A percentile compares a stretch with the other conserved stretches of the same genome.
Conservation (phyloP, 306 rosid genomes). For the Dryas octopetala region DNA sequence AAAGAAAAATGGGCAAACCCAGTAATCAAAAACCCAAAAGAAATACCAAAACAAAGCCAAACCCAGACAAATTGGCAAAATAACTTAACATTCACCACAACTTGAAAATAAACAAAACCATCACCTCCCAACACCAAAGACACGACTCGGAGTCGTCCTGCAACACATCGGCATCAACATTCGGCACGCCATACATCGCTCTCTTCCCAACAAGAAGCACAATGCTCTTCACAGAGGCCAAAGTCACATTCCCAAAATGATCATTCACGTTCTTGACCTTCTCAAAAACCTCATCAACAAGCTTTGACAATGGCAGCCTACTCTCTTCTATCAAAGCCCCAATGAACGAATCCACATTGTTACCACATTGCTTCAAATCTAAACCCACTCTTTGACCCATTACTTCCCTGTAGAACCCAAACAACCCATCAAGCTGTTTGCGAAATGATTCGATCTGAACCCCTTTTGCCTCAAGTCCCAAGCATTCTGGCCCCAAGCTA, state of each 20-base stretch:
- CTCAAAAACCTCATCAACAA: conserved; percentile 55
- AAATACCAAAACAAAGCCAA: not conserved
- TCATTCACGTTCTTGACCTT: conserved; percentile 35
- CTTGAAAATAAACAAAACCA: not conserved
- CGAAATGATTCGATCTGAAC: conserved; percentile 41
- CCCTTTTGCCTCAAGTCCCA: conserved; percentile 47
- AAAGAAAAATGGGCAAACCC: not conserved
- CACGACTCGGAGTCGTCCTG: conserved; percentile 73
- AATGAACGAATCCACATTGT: conserved; percentile 41
- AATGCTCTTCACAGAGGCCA: conserved; percentile 64
- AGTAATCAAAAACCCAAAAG: not conserved
- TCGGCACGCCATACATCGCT: conserved; percentile 67
- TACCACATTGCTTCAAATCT: conserved; percentile 36
- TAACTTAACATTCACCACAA: not conserved
- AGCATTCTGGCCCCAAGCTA: conserved; percentile 14
- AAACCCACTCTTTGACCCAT: conserved; percentile 39
- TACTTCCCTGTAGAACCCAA: conserved; percentile 51
- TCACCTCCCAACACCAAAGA: conserved; percentile 99
- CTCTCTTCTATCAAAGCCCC: conserved; percentile 81
- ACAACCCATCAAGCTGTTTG: conserved; percentile 58
- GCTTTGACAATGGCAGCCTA: conserved; percentile 66
- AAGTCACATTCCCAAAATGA: conserved; percentile 41
- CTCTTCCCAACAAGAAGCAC: conserved; percentile 76
- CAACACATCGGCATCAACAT: conserved; percentile 81
- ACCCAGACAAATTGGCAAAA: not conserved